Evolutionary conservation across 805 yeast genomes (phyloP).

Genomic region (Lachancea waltii): DNA sequence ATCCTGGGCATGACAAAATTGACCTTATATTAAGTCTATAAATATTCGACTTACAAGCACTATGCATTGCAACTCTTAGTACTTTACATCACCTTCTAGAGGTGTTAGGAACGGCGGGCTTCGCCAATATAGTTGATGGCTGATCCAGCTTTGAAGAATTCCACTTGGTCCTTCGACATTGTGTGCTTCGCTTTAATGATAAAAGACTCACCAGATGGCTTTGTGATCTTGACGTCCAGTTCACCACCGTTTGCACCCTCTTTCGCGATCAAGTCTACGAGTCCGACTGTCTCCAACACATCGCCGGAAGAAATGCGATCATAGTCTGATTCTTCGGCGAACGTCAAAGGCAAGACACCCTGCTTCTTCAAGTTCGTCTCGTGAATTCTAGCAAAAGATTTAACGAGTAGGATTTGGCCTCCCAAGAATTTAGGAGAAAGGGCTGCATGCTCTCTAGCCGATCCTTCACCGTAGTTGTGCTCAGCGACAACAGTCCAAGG

Average conservation of each 20-base stretch:
- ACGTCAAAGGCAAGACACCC: constrained; percentile 91
- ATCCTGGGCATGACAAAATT: constrained; percentile 1
- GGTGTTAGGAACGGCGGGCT: constrained; percentile 31
- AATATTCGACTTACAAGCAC: too few relatives aligned
- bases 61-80: constrained; percentile 29
- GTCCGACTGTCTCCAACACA: constrained; percentile 63
- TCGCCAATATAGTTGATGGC: constrained; percentile 90
- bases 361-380: constrained; percentile 91
- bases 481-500: constrained; percentile 97
- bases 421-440: constrained; percentile 92
- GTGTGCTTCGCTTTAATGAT: constrained; percentile 82
- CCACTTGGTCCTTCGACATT: constrained; percentile 93
- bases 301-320: constrained; percentile 77
- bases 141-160: constrained; percentile 94
- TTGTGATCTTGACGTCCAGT: constrained; percentile 64
- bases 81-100: background rate
- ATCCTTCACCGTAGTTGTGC: constrained; percentile 98
- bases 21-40: constrained; percentile 3
- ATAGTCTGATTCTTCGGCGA: constrained; percentile 84
- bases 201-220: constrained; percentile 62
- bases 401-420: constrained; percentile 80
- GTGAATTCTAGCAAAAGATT: constrained; percentile 96
- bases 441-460: constrained; percentile 99
- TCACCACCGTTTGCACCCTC: constrained; percentile 85
- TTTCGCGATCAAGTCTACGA: constrained; percentile 69